Conservation (phyloP, 2,329 filamentous ascomycete genomes). For the Xylariaceae sp. region DNA sequence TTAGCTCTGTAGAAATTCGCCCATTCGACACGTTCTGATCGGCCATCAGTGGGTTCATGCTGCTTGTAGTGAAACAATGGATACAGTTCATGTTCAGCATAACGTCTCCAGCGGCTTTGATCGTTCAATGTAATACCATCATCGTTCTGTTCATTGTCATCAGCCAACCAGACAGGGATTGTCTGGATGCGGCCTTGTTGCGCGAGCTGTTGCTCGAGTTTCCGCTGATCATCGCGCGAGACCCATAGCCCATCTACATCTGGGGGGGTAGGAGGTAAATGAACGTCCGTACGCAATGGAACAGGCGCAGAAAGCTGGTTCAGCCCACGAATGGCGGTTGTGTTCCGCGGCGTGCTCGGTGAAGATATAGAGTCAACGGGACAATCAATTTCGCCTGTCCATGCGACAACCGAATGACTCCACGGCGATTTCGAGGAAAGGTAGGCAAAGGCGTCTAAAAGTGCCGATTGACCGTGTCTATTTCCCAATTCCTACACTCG, state of each 20-base stretch:
- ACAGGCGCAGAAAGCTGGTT: constrained; percentile 79
- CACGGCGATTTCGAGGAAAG: constrained; percentile 83
- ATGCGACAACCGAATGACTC: constrained; percentile 90
- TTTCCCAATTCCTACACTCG: constrained; percentile 63
- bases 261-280: constrained; percentile 51
- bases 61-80: constrained; percentile 96
- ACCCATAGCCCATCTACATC: constrained; percentile 69
- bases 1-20: constrained; percentile 92
- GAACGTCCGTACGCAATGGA: constrained; percentile 61
- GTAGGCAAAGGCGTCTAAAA: constrained; percentile 88
- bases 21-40: constrained; percentile 80
- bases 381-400: constrained; percentile 82
- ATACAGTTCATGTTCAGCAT: constrained; percentile 88
- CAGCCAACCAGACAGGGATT: constrained; percentile 83
- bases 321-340: constrained; percentile 53
- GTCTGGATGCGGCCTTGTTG: constrained; percentile 75
- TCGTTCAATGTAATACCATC: constrained; percentile 75
- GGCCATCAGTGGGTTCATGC: constrained; percentile 83
- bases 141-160: constrained; percentile 65
- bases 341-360: constrained; percentile 47
- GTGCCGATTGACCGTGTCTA: constrained; percentile 82
- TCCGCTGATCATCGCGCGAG: constrained; percentile 64
- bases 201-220: constrained; percentile 71
- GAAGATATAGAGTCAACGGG: constrained; percentile 44
- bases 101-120: constrained; percentile 82